Evolutionary conservation across 306 rosid species (phyloP), one percentile per base, ranked within the genome.

Genomic region (Malus sieversii): DNA sequence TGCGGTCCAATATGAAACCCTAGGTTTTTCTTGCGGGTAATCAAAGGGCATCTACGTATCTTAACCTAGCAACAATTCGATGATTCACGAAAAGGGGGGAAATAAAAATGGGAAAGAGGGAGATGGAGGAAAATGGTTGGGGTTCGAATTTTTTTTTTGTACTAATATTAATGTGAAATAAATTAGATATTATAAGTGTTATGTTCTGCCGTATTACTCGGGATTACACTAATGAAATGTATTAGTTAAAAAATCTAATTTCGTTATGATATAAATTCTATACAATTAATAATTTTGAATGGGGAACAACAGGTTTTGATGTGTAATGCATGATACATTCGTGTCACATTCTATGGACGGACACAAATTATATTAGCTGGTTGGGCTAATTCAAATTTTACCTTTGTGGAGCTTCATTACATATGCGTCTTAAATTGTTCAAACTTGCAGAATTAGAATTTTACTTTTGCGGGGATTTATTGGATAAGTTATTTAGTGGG

Each of bases 1-100:
- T 75, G 22, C 20, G n/a, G 18, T 7, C 25, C 38, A 63, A 66
- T 79, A 73, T 73, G 86, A 86, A 93, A 81, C 98, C 98, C 97
- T 93, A 93, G 84, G 66, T 66, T 69, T 53, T 70, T 76, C 67
- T 77, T 55, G 74, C n/a, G 67, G 78, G 82, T 82, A 78, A 84
- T 78, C 75, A 79, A 79, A 74, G 58, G 77, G 20, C 20, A 6
- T 51, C 55, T 51, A 0, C 10, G 3, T 66, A 77, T 85, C 90
- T 86, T 84, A 87, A 85, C 89, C 96, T 32, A 27, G 18, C 35
- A 27, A 60, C 58, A 70, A 66, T 63, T 40, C 55, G 30, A 44
- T 15, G 16, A 44, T 10, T 48, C 64, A 40, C 42, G 25, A 65
- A 74, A 58, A 67, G 66, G 1, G 13, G 22, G 40, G 44, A 35